These are phyloP conservation scores for Torrubiella hemipterigena DNA, from an alignment of 2,329 filamentous ascomycete genomes.

Conservation along the genomic window DNA sequence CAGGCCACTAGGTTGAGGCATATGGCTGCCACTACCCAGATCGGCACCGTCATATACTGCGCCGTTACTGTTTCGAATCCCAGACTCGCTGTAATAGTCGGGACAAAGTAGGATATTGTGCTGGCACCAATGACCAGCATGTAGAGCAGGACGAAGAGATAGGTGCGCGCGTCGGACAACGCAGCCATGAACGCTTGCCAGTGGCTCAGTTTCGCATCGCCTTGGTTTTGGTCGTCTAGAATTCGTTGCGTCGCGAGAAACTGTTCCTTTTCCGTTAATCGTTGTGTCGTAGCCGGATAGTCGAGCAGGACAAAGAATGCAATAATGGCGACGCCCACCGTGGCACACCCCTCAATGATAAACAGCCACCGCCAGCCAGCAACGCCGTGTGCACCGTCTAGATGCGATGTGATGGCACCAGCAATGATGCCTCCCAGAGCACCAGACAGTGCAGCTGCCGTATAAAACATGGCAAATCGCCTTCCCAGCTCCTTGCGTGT, in stretches of 20 bases:
- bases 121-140: slow-evolving; percentile 5
- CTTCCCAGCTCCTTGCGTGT: slow-evolving; percentile 4
- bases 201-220: slow-evolving; percentile 4
- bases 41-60: slow-evolving; percentile 31
- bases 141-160: slow-evolving; percentile 4
- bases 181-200: slow-evolving; percentile 2
- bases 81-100: slow-evolving; percentile 3
- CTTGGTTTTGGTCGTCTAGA: slow-evolving; percentile 1
- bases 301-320: background rate
- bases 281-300: background rate
- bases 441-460: slow-evolving; percentile 3
- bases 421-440: slow-evolving; percentile 4
- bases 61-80: slow-evolving; percentile 19
- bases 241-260: slow-evolving; percentile 1
- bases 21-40: slow-evolving; percentile 16
- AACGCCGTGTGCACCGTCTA: slow-evolving; percentile 1
- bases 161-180: slow-evolving; percentile 3
- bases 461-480: slow-evolving; percentile 5
- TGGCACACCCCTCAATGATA: slow-evolving; percentile 1
- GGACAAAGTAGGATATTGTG: slow-evolving; percentile 6
- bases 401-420: background rate
- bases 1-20: slow-evolving; percentile 13
- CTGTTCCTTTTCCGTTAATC: slow-evolving; percentile 9
- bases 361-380: too few relatives aligned
- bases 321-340: slow-evolving; percentile 4